phyloP scores from a whole-genome alignment of 345 rosid genomes.

The Sonneratia caseolaris region DNA sequence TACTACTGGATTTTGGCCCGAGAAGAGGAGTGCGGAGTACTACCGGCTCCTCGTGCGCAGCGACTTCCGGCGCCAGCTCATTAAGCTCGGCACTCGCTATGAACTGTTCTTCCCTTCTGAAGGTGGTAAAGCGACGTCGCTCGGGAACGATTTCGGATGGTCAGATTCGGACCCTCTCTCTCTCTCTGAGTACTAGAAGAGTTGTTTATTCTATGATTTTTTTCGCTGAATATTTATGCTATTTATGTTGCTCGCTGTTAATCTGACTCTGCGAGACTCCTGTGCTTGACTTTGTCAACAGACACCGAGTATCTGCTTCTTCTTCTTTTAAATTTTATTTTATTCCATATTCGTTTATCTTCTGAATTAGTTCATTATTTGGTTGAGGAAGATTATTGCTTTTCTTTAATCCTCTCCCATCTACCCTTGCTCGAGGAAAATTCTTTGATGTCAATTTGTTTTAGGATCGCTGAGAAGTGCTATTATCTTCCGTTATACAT shows the following conservation, averaged over 20 bases:
- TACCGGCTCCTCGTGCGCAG: conserved; percentile 33
- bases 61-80: conserved; percentile 57
- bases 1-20: conserved; percentile 31
- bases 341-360: background rate
- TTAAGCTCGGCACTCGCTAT: conserved; percentile 56
- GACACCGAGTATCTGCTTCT: background rate
- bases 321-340: too few species aligned
- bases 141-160: conserved; percentile 79
- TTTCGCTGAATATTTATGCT: too few species aligned
- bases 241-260: background rate
- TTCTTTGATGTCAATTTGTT: too few species aligned
- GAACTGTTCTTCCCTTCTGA: conserved; percentile 64
- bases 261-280: background rate
- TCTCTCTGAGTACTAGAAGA: background rate
- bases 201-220: background rate
- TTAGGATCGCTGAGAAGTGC: too few species aligned
- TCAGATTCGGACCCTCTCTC: conserved; percentile 7
- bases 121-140: conserved; percentile 57
- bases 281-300: background rate
- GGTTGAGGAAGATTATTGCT: too few species aligned
- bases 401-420: background rate
- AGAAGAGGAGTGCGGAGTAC: conserved; percentile 49
- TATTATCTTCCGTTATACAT: too few species aligned
- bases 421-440: background rate
- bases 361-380: background rate